Conservation (phyloP, 768 basidiomycete species). For the Rhodotorula paludigena region DNA sequence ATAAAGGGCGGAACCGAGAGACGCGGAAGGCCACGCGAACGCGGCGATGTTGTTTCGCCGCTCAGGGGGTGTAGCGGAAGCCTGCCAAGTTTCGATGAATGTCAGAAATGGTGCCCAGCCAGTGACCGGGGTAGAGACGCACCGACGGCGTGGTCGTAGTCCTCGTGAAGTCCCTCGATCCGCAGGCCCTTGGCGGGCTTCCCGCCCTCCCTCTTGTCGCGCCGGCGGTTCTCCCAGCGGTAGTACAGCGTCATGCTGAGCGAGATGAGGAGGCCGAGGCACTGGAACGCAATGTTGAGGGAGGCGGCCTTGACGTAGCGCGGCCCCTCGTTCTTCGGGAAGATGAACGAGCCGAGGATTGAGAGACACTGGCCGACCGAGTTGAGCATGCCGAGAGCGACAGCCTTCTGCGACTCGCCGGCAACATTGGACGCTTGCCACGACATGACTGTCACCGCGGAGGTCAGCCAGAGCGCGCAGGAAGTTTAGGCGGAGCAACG, state of each 20-base stretch:
- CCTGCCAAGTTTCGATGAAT: background rate
- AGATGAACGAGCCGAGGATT: slow-evolving; percentile 44
- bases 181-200: slow-evolving; percentile 41
- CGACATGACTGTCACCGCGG: slow-evolving; percentile 41
- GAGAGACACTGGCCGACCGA: slow-evolving; percentile 46
- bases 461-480: background rate
- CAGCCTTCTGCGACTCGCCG: slow-evolving; percentile 47
- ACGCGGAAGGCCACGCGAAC: too few species aligned
- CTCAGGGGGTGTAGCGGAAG: slow-evolving; percentile 26
- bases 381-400: slow-evolving; percentile 49
- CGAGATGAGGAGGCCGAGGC: slow-evolving; percentile 45
- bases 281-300: slow-evolving; percentile 49
- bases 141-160: background rate
- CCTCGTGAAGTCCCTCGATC: background rate
- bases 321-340: slow-evolving; percentile 48
- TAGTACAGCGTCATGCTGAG: slow-evolving; percentile 46
- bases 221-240: slow-evolving; percentile 46
- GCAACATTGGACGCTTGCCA: slow-evolving; percentile 47
- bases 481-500: background rate
- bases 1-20: too few species aligned
- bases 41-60: too few species aligned
- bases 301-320: slow-evolving; percentile 45
- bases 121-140: background rate
- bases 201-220: slow-evolving; percentile 47
- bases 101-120: background rate